Evolutionary conservation across 2,329 filamentous ascomycete species (phyloP).

Genomic region (Diplodia corticola): DNA sequence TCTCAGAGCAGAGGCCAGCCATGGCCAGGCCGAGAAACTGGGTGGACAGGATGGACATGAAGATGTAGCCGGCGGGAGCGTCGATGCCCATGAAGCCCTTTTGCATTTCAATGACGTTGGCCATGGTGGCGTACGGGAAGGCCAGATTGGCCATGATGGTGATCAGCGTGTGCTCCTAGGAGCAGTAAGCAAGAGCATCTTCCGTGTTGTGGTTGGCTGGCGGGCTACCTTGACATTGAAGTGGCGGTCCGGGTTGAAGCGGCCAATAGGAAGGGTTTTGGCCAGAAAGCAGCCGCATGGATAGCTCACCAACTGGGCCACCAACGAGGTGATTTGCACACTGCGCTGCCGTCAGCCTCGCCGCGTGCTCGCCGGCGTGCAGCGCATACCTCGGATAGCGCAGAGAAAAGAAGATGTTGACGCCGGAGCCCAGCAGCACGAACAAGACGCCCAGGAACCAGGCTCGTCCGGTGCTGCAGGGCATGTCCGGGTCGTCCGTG

Average conservation of each 20-base stretch:
- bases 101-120: slow-evolving; percentile 62
- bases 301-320: slow-evolving; percentile 62
- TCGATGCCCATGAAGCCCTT: slow-evolving; percentile 21
- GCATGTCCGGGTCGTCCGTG: slow-evolving; percentile 44
- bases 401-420: slow-evolving; percentile 65
- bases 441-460: slow-evolving; percentile 50
- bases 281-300: slow-evolving; percentile 55
- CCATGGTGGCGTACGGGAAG: slow-evolving; percentile 72
- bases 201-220: too few relatives aligned
- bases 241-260: slow-evolving; percentile 61
- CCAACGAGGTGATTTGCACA: slow-evolving; percentile 6
- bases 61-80: slow-evolving; percentile 24
- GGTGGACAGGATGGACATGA: slow-evolving; percentile 63
- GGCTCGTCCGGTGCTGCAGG: slow-evolving; percentile 46
- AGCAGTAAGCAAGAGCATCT: background rate
- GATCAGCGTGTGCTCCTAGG: background rate
- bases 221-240: slow-evolving; percentile 64
- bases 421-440: slow-evolving; percentile 45
- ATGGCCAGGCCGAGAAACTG: slow-evolving; percentile 55
- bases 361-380: slow-evolving; percentile 58
- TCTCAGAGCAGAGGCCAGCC: slow-evolving; percentile 32
- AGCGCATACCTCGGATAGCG: slow-evolving; percentile 62
- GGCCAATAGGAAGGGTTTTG: slow-evolving; percentile 53
- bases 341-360: slow-evolving; percentile 49
- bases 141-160: slow-evolving; percentile 42